phyloP scores from a whole-genome alignment of 1,284 basidiomycete genomes.

The Heliocybe sulcata region DNA sequence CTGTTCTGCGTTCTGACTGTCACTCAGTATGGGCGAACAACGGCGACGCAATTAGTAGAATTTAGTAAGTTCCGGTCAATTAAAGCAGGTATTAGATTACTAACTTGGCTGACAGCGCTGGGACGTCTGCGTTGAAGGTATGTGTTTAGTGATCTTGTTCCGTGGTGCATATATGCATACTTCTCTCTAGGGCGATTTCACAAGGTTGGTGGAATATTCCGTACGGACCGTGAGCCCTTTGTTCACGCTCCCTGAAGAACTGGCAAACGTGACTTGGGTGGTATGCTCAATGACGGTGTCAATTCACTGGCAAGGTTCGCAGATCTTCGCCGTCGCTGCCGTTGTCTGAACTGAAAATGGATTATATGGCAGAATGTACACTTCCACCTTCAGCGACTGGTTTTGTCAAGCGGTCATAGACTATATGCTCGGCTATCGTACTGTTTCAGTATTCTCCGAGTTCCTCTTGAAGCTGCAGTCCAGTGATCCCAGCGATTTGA shows the following conservation, averaged over 20 bases:
- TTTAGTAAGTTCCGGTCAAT: constrained; percentile 57
- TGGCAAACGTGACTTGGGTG: constrained; percentile 87
- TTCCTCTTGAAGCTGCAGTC: constrained; percentile 83
- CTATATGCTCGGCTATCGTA: constrained; percentile 85
- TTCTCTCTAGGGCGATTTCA: constrained; percentile 76
- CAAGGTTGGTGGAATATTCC: constrained; percentile 40
- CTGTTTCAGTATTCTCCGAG: constrained; percentile 82
- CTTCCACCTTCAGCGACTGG: constrained; percentile 89
- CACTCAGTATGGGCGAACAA: constrained; percentile 90
- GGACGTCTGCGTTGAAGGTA: constrained; percentile 89
- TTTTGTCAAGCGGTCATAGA: constrained; percentile 94
- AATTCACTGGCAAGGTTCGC: constrained; percentile 77
- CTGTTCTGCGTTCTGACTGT: constrained; percentile 1
- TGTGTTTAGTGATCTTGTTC: constrained; percentile 11
- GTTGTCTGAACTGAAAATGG: neutral
- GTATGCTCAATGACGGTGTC: constrained; percentile 89
- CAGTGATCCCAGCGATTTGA: constrained; percentile 84
- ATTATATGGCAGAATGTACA: constrained; percentile 59
- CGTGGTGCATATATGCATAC: constrained; percentile 4
- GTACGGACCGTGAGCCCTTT: constrained; percentile 1
- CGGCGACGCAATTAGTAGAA: constrained; percentile 81
- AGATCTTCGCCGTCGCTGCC: neutral
- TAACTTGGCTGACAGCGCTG: constrained; percentile 42
- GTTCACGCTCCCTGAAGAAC: constrained; percentile 42
- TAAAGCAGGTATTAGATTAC: constrained; percentile 6